A percentile compares a stretch with the other conserved stretches of the same genome.
These are phyloP conservation scores for Aristolochia fimbriata DNA, from an alignment of 164 flowering plant genomes.

Conservation along the genomic window DNA sequence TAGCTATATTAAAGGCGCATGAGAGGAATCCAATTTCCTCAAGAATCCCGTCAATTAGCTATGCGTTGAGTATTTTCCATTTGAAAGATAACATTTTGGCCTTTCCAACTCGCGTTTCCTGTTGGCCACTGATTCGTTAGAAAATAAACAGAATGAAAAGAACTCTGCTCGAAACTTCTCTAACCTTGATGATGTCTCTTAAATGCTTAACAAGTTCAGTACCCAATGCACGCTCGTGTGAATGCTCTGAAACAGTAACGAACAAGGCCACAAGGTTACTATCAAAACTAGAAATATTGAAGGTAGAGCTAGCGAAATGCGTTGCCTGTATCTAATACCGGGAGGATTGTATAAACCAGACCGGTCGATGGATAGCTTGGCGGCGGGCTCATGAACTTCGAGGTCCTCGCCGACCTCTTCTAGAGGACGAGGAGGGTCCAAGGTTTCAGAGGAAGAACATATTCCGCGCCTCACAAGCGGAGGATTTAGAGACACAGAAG, in stretches of 20 bases:
- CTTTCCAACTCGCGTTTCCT: neutral
- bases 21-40: neutral
- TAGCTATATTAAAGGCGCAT: neutral
- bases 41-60: neutral
- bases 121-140: neutral
- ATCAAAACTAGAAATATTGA: neutral
- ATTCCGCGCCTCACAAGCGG: no score
- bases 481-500: no score
- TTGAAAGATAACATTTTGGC: neutral
- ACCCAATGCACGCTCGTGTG: conserved; percentile 50
- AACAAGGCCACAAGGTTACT: neutral
- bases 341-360: conserved; percentile 55
- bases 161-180: neutral
- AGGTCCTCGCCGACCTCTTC: neutral
- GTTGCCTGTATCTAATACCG: conserved; percentile 16
- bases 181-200: conserved; percentile 81
- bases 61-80: neutral
- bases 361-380: conserved; percentile 61
- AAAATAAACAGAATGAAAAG: neutral
- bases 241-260: conserved; percentile 48
- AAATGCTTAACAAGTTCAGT: conserved; percentile 85
- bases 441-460: neutral
- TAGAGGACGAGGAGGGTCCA: neutral
- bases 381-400: neutral
- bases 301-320: neutral